These are phyloP conservation scores for Dipodascus albidus DNA, from an alignment of 805 yeast genomes.

Conservation along the genomic window DNA sequence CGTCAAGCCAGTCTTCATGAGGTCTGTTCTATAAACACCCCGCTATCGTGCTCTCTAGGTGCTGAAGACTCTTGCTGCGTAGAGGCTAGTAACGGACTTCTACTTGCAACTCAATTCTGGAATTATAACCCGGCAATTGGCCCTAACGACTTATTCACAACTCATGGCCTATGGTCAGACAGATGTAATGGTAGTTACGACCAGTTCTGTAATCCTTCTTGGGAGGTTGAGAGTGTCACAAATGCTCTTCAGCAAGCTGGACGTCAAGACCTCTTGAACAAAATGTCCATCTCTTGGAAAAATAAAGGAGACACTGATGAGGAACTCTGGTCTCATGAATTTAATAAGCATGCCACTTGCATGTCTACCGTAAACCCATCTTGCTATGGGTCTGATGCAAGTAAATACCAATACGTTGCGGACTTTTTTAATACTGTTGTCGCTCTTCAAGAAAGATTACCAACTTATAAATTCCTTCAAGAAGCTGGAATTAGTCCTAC, in stretches of 20 bases:
- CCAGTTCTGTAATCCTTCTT: conserved; percentile 59
- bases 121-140: conserved; percentile 70
- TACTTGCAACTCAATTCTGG: conserved; percentile 88
- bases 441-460: conserved; percentile 42
- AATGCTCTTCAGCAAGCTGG: conserved; percentile 31
- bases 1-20: conserved; percentile 14
- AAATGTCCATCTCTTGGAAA: conserved; percentile 61
- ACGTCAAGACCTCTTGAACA: conserved; percentile 38
- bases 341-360: conserved; percentile 90
- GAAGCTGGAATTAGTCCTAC: conserved; percentile 65
- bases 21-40: conserved; percentile 23
- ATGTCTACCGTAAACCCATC: conserved; percentile 63
- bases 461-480: conserved; percentile 58
- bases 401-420: conserved; percentile 35
- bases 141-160: conserved; percentile 57
- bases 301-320: conserved; percentile 59
- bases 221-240: conserved; percentile 42
- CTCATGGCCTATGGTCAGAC: conserved; percentile 88
- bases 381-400: conserved; percentile 41
- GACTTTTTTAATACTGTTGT: conserved; percentile 60
- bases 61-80: conserved; percentile 59
- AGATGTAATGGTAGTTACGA: conserved; percentile 72
- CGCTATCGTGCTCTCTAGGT: conserved; percentile 21
- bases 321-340: conserved; percentile 79
- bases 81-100: conserved; percentile 76